Base-by-base conservation (phyloP, 164 flowering plant species). In the Pachysandra terminalis region DNA sequence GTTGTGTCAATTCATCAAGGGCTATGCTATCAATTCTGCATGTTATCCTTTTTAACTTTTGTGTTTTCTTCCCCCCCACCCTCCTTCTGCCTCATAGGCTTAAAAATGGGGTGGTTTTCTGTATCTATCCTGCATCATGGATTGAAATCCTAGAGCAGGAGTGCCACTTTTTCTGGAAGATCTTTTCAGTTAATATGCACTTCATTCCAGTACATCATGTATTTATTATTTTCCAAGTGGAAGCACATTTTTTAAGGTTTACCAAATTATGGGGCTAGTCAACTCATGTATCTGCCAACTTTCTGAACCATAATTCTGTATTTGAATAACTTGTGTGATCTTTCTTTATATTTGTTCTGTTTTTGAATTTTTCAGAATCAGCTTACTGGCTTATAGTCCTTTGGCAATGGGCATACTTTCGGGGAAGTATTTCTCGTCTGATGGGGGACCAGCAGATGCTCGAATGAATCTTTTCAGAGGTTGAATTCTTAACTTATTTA, bases 391-490 rank as follows among this genome's bases (percentile, higher is more conserved):
- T 9, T 92, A 92, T 74, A 90, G 96, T 69, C 97, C 97, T 59
- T 69, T 92, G 81, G 96, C 97, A 58, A 90, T 92, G 97, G 96
- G 97, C 60, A 81, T 88, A 70, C 90, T 92, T 64, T 87, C 94
- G 55, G 97, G 97, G 54, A 90, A 90, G 78, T 92, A 90, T 64
- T 80, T 86, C 41, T 71, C 78, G 40, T 68, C 71, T 66, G 86
- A 80, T 63, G 83, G 84, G 28, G 90, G 88, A 64, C 89, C 94
- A 57, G 60, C 77, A 27, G 86, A 87, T 78, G 86, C 91, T 70
- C 86, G 96, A 56, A 69, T 92, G 80, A 86, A 88, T 80, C 81
- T 88, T 63, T 92, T 85, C 68, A 85, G 68, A 85, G 96, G 97
- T 89, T 27, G 27, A 25, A 35, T 61, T 19, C 3, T 16, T 21